Percentiles rank a stretch among this genome's conserved stretches.
Evolutionary conservation across 73 alveolate species (phyloP).

Genomic region (Effrenium voratum): DNA sequence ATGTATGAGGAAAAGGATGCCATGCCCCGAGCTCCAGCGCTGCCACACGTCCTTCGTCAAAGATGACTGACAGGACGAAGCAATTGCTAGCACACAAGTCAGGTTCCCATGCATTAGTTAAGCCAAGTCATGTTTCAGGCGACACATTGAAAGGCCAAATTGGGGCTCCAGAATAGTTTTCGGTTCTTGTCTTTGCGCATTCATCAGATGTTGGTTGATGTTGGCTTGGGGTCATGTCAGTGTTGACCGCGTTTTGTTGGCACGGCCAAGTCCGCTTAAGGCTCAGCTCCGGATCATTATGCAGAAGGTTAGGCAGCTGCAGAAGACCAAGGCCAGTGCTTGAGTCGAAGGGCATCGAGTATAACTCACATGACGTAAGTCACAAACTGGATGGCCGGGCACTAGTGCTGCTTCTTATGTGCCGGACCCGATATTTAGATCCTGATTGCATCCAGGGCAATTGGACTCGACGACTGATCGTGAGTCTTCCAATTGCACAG

Average conservation of each 20-base stretch:
- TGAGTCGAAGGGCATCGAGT: constrained; percentile 22
- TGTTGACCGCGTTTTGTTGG: no score
- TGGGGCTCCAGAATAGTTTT: not conserved
- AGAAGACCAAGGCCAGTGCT: no score
- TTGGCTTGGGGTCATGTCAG: no score
- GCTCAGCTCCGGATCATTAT: constrained; percentile 82
- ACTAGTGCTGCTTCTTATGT: not conserved
- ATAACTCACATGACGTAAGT: not conserved
- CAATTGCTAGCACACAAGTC: no score
- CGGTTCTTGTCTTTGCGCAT: not conserved
- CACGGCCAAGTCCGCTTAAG: not conserved
- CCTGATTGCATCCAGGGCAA: not conserved
- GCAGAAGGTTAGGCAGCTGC: constrained; percentile 92
- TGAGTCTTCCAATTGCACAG: no score
- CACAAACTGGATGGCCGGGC: not conserved
- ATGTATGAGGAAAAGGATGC: constrained; percentile 80
- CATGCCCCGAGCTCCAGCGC: not conserved
- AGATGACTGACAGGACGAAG: no score
- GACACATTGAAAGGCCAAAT: not conserved
- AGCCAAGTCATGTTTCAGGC: not conserved
- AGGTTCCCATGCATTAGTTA: no score
- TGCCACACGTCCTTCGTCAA: no score
- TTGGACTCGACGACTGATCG: not conserved
- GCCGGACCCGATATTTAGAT: not conserved
- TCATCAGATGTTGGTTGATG: no score